Evolutionary conservation across 192 early-diverging fungal species (phyloP).

Genomic region (Kickxella alabastrina): DNA sequence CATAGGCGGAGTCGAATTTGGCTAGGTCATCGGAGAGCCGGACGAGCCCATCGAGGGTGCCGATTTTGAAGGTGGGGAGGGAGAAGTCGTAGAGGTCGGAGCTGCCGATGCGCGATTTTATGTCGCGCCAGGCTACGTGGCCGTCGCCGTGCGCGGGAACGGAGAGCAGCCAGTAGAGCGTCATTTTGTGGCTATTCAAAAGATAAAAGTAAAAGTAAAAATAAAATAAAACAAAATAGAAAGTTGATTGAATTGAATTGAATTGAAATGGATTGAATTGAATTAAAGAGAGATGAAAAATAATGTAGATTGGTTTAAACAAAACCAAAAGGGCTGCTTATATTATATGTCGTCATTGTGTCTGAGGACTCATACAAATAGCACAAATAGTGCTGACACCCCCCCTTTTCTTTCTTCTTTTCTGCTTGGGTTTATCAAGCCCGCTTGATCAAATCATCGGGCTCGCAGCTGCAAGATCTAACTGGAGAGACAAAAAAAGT

Average conservation of each 20-base stretch:
- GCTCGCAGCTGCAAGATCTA: too few relatives aligned
- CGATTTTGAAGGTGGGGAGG: constrained; percentile 82
- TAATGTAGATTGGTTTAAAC: neutral
- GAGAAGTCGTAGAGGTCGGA: constrained; percentile 81
- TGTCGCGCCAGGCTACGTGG: constrained; percentile 39
- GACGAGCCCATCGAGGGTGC: constrained; percentile 91
- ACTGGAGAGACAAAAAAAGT: too few relatives aligned
- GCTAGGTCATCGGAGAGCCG: constrained; percentile 91
- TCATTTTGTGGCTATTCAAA: constrained; percentile 14
- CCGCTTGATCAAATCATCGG: too few relatives aligned
- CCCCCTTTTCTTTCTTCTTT: too few relatives aligned
- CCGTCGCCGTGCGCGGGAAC: constrained; percentile 85
- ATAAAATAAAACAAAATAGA: neutral
- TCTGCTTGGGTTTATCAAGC: too few relatives aligned
- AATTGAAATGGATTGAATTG: neutral
- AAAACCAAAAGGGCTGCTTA: neutral
- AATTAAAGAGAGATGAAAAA: neutral
- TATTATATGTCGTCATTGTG: neutral
- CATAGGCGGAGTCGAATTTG: constrained; percentile 78
- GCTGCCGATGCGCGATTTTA: constrained; percentile 53
- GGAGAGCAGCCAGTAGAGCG: constrained; percentile 68
- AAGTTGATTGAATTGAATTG: neutral
- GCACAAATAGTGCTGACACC: too few relatives aligned
- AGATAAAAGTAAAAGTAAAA: neutral
- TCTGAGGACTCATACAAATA: too few relatives aligned